Base-by-base conservation (phyloP, 768 basidiomycete species). In the Mycena metata region DNA sequence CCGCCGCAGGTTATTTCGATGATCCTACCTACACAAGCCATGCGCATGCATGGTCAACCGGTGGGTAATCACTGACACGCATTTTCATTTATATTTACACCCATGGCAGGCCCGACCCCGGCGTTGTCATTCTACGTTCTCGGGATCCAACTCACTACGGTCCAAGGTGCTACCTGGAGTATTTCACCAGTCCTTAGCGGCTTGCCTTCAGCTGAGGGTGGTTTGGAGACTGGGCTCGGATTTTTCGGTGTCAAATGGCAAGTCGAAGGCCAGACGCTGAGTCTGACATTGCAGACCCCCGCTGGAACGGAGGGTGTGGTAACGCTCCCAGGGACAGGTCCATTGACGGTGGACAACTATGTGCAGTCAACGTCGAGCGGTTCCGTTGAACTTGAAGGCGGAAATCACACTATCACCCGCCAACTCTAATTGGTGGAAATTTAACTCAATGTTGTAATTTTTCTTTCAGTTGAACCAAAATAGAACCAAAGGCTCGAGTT, bases 41-140 rank as follows among this genome's bases (percentile, higher is more conserved):
- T 69, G 77, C 84, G 19, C 85, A 86, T 63, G 84, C 84, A 7
- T 86, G 85, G 85, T 77, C 81, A 58, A 83, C 84, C 3, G 61
- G 69, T 70, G 10, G 9, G 33, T 41, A 33, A 3, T 10, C 42
- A 30, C 30, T 30, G 30, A 6, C 30, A 30, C 30, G 30, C 30
- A 30, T 30, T 30, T 30, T 39, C 11, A 39, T 15, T 39, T 39
- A 39, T 10, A 15, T 35, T 33, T 46, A n/a, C 1, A 15, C 2
- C 4, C 3, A 2, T 42, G 42, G 7, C 45, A 67, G 85, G 85
- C 16, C 84, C 85, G 2, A 86, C 85, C 6, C 82, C 83, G 26
- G 84, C 85, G 30, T 73, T 86, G 52, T 83, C 84, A 4, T 84
- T 82, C 75, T 83, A 84, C 67, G 76, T 86, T 41, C 79, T 85